Conservation (phyloP, 164 flowering plant species). For the Kalanchoe fedtschenkoi region DNA sequence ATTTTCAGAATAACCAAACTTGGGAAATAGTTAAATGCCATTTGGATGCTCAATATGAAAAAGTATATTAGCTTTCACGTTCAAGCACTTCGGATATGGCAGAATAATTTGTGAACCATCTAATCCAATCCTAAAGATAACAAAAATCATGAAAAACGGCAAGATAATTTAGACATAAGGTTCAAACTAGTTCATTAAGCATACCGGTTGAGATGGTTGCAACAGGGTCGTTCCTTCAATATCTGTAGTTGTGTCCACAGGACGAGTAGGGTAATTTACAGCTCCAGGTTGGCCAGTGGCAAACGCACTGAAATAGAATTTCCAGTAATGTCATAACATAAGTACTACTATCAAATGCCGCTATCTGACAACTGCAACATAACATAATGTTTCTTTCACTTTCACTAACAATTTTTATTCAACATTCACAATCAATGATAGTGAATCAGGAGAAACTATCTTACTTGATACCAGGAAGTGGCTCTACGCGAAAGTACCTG, state of each 20-base stretch:
- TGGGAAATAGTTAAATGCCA: neutral
- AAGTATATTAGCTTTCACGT: neutral
- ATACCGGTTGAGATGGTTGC: slow-evolving; percentile 80
- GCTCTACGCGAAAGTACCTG: slow-evolving; percentile 83
- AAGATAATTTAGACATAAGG: neutral
- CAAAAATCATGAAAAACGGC: neutral
- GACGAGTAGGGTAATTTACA: slow-evolving; percentile 82
- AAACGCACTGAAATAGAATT: slow-evolving; percentile 46
- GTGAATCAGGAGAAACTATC: slow-evolving; percentile 27
- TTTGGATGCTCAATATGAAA: neutral
- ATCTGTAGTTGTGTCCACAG: slow-evolving; percentile 83
- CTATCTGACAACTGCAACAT: neutral
- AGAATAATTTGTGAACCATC: neutral
- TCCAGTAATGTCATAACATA: neutral
- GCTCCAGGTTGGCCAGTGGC: slow-evolving; percentile 64
- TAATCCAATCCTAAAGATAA: neutral
- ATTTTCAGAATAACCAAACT: neutral
- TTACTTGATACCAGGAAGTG: slow-evolving; percentile 93
- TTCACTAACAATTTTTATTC: neutral
- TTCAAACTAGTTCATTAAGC: neutral
- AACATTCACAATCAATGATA: neutral
- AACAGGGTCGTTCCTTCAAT: slow-evolving; percentile 88
- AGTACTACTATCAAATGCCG: neutral
- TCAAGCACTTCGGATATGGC: neutral
- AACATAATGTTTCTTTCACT: neutral